Conservation (phyloP, 2,329 filamentous ascomycete genomes). For the Chaetomium sp. region DNA sequence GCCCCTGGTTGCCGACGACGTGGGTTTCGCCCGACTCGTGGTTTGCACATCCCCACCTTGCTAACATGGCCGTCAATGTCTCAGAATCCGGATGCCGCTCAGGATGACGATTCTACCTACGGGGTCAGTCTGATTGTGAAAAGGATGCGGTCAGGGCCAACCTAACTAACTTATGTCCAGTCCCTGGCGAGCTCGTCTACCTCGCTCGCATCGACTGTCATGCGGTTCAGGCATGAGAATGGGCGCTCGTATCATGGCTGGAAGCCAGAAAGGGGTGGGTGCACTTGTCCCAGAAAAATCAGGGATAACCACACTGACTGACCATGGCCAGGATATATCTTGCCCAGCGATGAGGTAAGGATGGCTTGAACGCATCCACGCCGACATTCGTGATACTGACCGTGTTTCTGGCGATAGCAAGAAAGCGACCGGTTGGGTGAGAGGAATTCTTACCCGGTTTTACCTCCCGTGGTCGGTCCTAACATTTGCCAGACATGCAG, state of each 20-base stretch:
- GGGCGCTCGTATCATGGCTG: slow-evolving; percentile 26
- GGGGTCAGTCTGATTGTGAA: background rate
- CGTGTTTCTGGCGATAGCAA: background rate
- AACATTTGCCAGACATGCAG: slow-evolving; percentile 23
- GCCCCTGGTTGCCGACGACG: background rate
- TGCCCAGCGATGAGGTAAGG: slow-evolving; percentile 25
- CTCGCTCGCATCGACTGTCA: slow-evolving; percentile 23
- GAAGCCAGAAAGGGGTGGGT: slow-evolving; percentile 24
- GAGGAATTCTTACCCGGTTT: background rate
- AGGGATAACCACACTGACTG: background rate
- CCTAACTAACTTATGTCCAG: background rate
- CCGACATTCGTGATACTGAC: background rate
- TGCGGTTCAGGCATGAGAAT: slow-evolving; percentile 23
- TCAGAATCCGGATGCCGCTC: background rate
- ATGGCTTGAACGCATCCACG: background rate
- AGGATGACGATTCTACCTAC: background rate
- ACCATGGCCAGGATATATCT: slow-evolving; percentile 18
- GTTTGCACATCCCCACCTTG: background rate
- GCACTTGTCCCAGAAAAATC: too few species aligned
- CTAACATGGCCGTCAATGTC: background rate
- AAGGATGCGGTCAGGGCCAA: background rate
- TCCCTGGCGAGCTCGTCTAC: slow-evolving; percentile 20
- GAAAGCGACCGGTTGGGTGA: slow-evolving; percentile 16
- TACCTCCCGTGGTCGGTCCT: background rate
- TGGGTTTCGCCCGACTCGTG: background rate